A percentile compares a stretch with the other conserved stretches of the same genome.
Conservation (phyloP, 306 rosid species). For the Citrullus colocynthis region DNA sequence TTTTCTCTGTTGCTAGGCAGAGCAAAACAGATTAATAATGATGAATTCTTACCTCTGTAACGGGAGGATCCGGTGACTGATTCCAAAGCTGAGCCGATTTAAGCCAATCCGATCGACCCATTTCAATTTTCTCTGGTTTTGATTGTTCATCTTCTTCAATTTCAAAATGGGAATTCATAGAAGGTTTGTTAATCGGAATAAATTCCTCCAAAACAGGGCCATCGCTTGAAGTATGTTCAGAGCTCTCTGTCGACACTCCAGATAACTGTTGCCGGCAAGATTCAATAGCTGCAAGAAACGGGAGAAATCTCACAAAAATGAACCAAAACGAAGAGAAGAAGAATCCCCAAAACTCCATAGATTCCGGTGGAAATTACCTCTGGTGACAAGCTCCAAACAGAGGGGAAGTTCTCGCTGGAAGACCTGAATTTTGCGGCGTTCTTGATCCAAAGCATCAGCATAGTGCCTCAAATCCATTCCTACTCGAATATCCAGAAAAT, state of each 20-base stretch:
- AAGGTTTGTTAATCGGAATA: slow-evolving; percentile 47
- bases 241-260: slow-evolving; percentile 26
- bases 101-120: slow-evolving; percentile 82
- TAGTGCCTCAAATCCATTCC: slow-evolving; percentile 4
- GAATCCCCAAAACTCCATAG: neutral
- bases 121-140: slow-evolving; percentile 21
- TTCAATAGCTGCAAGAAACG: slow-evolving; percentile 43
- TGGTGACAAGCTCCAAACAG: slow-evolving; percentile 63
- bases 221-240: slow-evolving; percentile 57
- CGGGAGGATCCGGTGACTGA: slow-evolving; percentile 32
- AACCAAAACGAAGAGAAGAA: neutral
- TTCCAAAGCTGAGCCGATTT: slow-evolving; percentile 89
- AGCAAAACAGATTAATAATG: neutral
- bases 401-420: slow-evolving; percentile 77
- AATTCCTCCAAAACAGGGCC: slow-evolving; percentile 70
- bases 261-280: slow-evolving; percentile 29
- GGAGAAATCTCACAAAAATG: neutral
- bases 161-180: slow-evolving; percentile 20
- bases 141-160: slow-evolving; percentile 17
- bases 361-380: slow-evolving; percentile 32
- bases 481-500: neutral
- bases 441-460: slow-evolving; percentile 38
- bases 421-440: slow-evolving; percentile 54
- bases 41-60: slow-evolving; percentile 33
- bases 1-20: neutral